These are phyloP conservation scores for Pisolithus tinctorius DNA, from an alignment of 768 basidiomycete genomes.

Conservation along the genomic window DNA sequence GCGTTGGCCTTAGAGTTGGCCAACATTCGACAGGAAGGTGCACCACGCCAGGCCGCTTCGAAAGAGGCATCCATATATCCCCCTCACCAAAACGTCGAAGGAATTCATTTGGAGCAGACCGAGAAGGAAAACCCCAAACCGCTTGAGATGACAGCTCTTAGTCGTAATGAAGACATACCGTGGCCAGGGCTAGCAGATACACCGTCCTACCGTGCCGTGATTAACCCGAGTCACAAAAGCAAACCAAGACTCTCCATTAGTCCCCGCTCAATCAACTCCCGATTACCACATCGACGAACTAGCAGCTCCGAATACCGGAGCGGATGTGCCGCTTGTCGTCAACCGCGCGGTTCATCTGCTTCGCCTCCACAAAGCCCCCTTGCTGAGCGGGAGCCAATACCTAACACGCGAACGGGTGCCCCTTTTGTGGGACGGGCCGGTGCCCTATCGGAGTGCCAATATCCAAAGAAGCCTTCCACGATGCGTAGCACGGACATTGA, in stretches of 20 bases:
- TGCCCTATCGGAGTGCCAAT: not conserved
- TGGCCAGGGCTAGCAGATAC: not conserved
- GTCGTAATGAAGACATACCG: not conserved
- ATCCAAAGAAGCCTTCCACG: conserved; percentile 4
- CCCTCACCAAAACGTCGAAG: conserved; percentile 10
- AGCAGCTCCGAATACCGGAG: conserved; percentile 19
- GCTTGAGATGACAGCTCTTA: too few species aligned
- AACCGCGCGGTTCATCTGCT: conserved; percentile 10
- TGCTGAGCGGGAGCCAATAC: not conserved
- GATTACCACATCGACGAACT: conserved; percentile 3
- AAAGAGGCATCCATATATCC: not conserved
- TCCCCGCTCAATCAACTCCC: conserved; percentile 11
- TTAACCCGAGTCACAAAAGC: not conserved
- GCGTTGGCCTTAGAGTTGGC: conserved; percentile 17
- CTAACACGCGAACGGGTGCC: not conserved
- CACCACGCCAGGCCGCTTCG: not conserved
- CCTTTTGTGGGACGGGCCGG: not conserved
- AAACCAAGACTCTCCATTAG: conserved; percentile 1
- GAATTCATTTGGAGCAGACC: conserved; percentile 6
- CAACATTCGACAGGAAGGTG: conserved; percentile 2
- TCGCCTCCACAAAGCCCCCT: conserved; percentile 10
- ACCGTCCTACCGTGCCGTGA: not conserved
- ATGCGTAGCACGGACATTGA: conserved; percentile 3
- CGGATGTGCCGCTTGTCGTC: conserved; percentile 23
- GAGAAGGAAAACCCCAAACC: too few species aligned